Evolutionary conservation across 140 eudicot genomes (phyloP), one percentile per base, ranked within the genome.

Genomic region (Flaveria floridana): DNA sequence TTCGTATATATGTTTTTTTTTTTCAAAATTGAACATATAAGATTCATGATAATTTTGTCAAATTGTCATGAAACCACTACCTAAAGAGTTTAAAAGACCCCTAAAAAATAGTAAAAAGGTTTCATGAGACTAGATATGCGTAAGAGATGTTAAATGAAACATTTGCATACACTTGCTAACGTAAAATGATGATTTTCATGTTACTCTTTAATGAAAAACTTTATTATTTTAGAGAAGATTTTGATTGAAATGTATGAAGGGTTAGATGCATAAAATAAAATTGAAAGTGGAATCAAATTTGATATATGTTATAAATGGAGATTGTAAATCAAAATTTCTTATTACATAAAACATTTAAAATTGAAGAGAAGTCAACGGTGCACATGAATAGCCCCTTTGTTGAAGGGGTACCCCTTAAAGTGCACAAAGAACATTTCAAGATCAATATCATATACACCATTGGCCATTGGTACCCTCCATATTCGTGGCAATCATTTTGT

Each of bases 381-480:
- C 79, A 79, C 79, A 79, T 79, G 83, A 65, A 71, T 59, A 23
- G 57, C 14, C 42, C 25, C 34, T 62, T 71, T 71, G 72, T 48
- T 50, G 61, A 72, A 79, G 61, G 75, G 79, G 75, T 47, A 20
- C 83, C 83, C 83, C 79, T 78, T 71, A 78, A 72, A 79, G 83
- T 79, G 83, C 83, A 79, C 79, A 73, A 73, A 53, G 83, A 55
- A 53, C 25, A 72, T 44, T 44, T 9, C 50, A 50, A 62, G 68
- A 41, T 71, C 68, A 37, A 37, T 64, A 51, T 50, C 58, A 28
- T 70, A 69, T 64, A 26, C 30, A 66, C 13, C 19, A 34, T 72
- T 72, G 55, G 55, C 62, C 66, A 6, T 50, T 72, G 59, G 61
- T 71, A 65, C 77, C 66, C 74, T 78, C 72, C 72, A 71, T 78